phyloP scores from a whole-genome alignment of 202 grass and related monocot genomes.

The Panicum hallii region DNA sequence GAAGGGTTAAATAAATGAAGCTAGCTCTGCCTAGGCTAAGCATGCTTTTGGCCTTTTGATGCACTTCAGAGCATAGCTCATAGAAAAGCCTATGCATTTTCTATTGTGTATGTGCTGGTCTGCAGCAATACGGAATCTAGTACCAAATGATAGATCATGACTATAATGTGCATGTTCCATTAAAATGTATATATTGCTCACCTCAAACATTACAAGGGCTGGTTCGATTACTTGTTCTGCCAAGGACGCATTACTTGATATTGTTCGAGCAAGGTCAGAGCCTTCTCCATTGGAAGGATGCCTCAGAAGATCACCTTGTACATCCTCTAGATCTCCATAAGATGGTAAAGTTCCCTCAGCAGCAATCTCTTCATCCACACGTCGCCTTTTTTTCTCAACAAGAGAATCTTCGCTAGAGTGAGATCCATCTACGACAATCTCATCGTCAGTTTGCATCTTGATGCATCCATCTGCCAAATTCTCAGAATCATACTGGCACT shows the following conservation, averaged over 20 bases:
- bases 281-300: slow-evolving; percentile 54
- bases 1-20: neutral
- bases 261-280: slow-evolving; percentile 57
- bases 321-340: slow-evolving; percentile 63
- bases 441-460: slow-evolving; percentile 91
- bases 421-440: slow-evolving; percentile 61
- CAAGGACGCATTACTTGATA: slow-evolving; percentile 85
- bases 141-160: neutral
- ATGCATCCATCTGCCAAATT: slow-evolving; percentile 67
- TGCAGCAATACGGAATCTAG: neutral
- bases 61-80: no score
- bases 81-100: neutral
- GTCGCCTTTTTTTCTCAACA: slow-evolving; percentile 79
- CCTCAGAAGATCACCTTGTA: slow-evolving; percentile 58
- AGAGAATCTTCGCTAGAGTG: slow-evolving; percentile 60
- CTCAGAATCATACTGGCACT: slow-evolving; percentile 67
- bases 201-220: slow-evolving; percentile 99
- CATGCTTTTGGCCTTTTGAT: no score
- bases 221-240: slow-evolving; percentile 97
- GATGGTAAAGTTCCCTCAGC: slow-evolving; percentile 70
- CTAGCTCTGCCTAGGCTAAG: neutral
- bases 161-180: slow-evolving; percentile 21
- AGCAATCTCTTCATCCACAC: slow-evolving; percentile 70
- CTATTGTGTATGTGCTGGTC: neutral
- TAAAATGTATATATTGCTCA: slow-evolving; percentile 49